These are phyloP conservation scores for Monilinia vaccinii-corymbosi DNA, from an alignment of 2,329 filamentous ascomycete genomes.

Conservation along the genomic window DNA sequence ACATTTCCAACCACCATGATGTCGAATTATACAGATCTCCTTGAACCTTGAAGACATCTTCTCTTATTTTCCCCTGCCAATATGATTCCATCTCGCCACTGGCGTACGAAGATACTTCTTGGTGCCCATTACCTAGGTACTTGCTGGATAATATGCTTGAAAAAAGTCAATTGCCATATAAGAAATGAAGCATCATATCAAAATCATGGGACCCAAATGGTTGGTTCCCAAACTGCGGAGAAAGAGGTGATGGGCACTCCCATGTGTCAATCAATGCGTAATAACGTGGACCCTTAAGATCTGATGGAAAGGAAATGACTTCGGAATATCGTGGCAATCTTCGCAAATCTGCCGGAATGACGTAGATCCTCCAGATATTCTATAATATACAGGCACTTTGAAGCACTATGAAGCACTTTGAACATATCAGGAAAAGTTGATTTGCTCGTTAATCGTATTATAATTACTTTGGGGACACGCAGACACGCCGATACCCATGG, in stretches of 20 bases:
- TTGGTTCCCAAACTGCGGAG: not conserved
- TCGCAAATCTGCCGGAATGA: slow-evolving; percentile 6
- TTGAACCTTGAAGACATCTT: not conserved
- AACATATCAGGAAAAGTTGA: not conserved
- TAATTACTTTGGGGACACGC: not conserved
- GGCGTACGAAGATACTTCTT: not conserved
- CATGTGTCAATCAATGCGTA: slow-evolving; percentile 10
- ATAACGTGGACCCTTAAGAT: not conserved
- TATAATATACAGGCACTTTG: not conserved
- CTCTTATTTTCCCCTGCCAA: not conserved
- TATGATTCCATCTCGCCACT: not conserved
- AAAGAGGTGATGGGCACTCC: not conserved
- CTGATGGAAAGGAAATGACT: not conserved
- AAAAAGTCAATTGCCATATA: not conserved
- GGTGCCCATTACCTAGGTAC: not conserved
- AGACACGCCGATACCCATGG: not conserved
- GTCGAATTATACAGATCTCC: not conserved
- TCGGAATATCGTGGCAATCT: not conserved
- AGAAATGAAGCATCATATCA: not conserved
- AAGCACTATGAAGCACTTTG: too few relatives aligned
- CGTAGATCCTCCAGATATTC: slow-evolving; percentile 1
- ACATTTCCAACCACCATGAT: not conserved
- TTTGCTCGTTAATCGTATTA: not conserved
- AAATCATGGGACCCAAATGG: not conserved
- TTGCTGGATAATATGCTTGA: not conserved